A percentile compares a stretch with the other conserved stretches of the same genome.
Evolutionary conservation across 2,329 filamentous ascomycete species (phyloP).

Genomic region (Lecanoromycetidae sp.): DNA sequence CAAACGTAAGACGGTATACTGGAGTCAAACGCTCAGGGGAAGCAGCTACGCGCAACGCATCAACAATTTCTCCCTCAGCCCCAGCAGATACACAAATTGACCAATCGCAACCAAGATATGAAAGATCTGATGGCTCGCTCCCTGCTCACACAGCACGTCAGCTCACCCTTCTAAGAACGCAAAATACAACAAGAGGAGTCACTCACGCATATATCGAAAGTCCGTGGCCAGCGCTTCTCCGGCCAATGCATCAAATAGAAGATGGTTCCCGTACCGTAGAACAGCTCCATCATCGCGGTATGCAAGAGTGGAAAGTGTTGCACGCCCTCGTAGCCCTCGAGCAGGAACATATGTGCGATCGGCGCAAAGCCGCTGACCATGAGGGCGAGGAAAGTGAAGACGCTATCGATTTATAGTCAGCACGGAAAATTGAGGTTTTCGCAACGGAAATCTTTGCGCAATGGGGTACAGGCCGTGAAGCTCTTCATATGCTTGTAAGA

Average conservation of each 20-base stretch:
- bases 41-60: too few species aligned
- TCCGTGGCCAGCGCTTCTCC: constrained; percentile 2
- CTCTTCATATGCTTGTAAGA: neutral
- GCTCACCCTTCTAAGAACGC: neutral
- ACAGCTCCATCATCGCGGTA: neutral
- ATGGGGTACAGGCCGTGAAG: neutral
- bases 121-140: constrained; percentile 9
- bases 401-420: neutral
- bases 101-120: constrained; percentile 2
- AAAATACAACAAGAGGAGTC: neutral
- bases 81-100: neutral
- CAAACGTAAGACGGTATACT: too few species aligned
- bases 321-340: neutral
- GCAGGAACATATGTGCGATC: neutral
- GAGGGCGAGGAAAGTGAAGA: neutral
- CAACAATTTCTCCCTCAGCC: neutral
- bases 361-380: constrained; percentile 3
- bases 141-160: neutral
- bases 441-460: too few species aligned
- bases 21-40: too few species aligned
- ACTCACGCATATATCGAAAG: constrained; percentile 7
- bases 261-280: neutral
- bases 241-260: constrained; percentile 6
- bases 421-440: neutral
- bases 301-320: constrained; percentile 1